phyloP scores from a whole-genome alignment of 257 asterid genomes.

The Nicotiana undulata region DNA sequence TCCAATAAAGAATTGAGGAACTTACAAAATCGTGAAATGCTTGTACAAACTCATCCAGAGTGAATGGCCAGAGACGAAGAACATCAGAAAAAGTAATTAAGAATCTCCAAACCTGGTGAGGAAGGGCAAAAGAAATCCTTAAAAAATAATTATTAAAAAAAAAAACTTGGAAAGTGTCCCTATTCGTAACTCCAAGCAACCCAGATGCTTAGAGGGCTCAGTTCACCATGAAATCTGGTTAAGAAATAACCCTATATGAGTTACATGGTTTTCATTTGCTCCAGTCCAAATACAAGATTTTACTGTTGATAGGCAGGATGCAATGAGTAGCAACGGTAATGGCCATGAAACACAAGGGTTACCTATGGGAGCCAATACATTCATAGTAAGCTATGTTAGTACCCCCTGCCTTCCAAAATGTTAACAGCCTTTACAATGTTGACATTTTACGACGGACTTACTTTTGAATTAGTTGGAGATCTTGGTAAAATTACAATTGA shows the following conservation, averaged over 20 bases:
- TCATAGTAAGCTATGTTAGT: background rate
- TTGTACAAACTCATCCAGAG: constrained; percentile 78
- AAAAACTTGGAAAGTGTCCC: constrained; percentile 1
- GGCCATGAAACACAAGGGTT: background rate
- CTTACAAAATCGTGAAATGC: constrained; percentile 72
- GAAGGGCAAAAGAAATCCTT: background rate
- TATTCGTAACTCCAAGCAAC: background rate
- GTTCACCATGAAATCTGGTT: constrained; percentile 1
- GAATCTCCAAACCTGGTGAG: constrained; percentile 75
- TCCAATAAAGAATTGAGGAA: background rate
- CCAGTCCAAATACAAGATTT: background rate
- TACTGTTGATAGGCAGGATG: background rate
- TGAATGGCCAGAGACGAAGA: constrained; percentile 91
- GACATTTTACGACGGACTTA: background rate
- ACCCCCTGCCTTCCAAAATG: background rate
- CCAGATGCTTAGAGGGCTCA: background rate
- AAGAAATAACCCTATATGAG: background rate
- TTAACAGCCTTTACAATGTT: background rate
- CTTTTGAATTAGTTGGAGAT: background rate
- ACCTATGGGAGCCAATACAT: background rate
- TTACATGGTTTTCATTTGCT: background rate
- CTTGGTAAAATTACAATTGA: background rate
- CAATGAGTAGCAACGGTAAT: background rate
- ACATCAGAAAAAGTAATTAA: constrained; percentile 79
- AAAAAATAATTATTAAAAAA: background rate